Evolutionary conservation across 225 moss, liverwort and hornwort genomes (phyloP), one percentile per base, ranked within the genome.

Genomic region (Polytrichum formosum): DNA sequence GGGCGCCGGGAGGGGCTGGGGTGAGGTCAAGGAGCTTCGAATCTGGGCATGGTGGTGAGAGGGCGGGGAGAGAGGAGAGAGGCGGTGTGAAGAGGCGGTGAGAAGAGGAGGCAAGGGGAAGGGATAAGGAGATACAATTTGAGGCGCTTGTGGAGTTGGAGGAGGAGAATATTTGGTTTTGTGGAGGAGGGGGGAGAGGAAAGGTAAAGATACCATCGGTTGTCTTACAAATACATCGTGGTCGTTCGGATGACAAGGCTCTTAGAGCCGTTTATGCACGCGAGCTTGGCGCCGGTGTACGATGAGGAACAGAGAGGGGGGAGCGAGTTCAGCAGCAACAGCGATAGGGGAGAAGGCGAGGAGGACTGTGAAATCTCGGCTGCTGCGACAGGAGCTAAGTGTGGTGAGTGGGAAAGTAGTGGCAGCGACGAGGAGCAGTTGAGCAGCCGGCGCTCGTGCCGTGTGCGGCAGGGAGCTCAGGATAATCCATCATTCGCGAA

Each of bases 241-340:
- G 29, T 82, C 64, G 79, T 68, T 80, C 65, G 83, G 67, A 83
- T 86, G 83, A 86, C 83, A 83, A 86, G 86, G 80, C 66, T 73
- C 55, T 75, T 82, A 74, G 75, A 76, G 74, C 72, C 82, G 60
- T 75, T 69, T 82, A 69, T 86, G 82, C 79, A 77, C 67, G 73
- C 82, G 20, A 79, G 80, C 64, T 80, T 73, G 20, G 69, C 61
- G 77, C 16, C 64, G 4, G 74, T 60, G 63, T 75, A 18, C 67
- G 73, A 73, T 20, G 70, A 70, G n/a, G 65, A 70, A 56, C 72
- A 37, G 37, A 37, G 23, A 31, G 56, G 70, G 0, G 69, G 28
- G 5, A 20, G 30, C 28, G 77, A 31, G 64, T 75, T 59, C 55
- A 75, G 75, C 61, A 75, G 58, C 35, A 17, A 56, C 25, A 68